Base-by-base conservation (phyloP, 345 rosid genomes). In the Clausena lansium region DNA sequence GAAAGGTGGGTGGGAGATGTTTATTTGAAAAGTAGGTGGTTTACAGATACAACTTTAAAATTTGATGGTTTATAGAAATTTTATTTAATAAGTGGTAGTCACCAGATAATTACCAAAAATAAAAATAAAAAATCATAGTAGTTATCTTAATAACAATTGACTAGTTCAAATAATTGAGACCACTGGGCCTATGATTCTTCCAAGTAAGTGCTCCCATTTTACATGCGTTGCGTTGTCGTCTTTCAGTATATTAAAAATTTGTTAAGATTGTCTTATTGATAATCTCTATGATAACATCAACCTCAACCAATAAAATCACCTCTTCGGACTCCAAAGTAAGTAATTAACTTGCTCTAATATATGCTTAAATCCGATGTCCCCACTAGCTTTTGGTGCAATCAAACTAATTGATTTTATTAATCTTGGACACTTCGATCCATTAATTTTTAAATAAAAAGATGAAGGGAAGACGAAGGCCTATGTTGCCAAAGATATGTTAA, bases 321-420 rank as follows among this genome's bases (percentile, higher is more conserved):
- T 74, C 76, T 58, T 75, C 85, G 83, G 88, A 77, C 80, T 58
- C 74, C 72, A 81, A 74, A 79, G 27, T 8, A 69, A 67, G 20
- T 24, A 57, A 81, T 83, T 81, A 86, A 72, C 28, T 60, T 50
- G 67, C 72, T 27, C 72, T 77, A 83, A 79, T 81, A 33, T 30
- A 38, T 75, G 77, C 64, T 77, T 54, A 75, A 83, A 67, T 81
- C 82, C 82, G 84, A 63, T 74, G 78, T 17, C 74, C 86, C 81
- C 64, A 58, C 75, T 30, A 6, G 28, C 54, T 62, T 58, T 65
- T 64, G 35, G 11, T 11, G 50, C 32, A 74, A 72, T 76, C 67
- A 6, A 74, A 65, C 50, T 70, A 78, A 70, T 66, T 58, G 47
- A 41, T 32, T 78, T 78, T 71, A 74, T 65, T 79, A 82, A 71